Evolutionary conservation across 2,329 filamentous ascomycete genomes (phyloP), one percentile per base, ranked within the genome.

Genomic region (Lizonia empirigonia): DNA sequence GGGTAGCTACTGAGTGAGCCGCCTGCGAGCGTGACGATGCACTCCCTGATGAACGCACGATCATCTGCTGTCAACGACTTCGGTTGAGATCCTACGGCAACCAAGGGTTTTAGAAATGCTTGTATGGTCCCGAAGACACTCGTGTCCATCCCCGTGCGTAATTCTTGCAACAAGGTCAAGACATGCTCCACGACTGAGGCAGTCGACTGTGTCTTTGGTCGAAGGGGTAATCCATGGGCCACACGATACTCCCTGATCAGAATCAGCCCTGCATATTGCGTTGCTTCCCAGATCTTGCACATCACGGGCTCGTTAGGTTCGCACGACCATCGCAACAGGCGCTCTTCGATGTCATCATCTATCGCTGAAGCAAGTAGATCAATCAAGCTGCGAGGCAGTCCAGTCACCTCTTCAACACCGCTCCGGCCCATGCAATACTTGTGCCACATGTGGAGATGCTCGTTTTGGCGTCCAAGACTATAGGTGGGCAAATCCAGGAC

Each of bases 401-500:
- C 44, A 2, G 40, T 40, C 4, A 53, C 24, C 18, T 53, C 44
- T 44, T 50, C 45, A 15, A 53, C 6, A n/a, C 45, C 50, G 5
- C 6, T 23, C 13, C 50, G 35, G 9, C 44, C 35, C 35, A 29
- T 42, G 12, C 50, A 53, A 34, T 53, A 20, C 18, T 40, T 38
- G 10, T 40, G 29, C 50, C 50, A 53, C 40, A 49, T 36, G 20
- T 53, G 23, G 22, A 53, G 15, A 22, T 41, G 34, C 24, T 22
- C 22, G 24, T 34, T 53, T 9, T 41, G 39, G 15, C 39, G 44
- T 32, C 50, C 44, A 10, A 53, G 44, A 5, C 23, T 49, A 24
- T 53, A 44, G 1, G 44, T 53, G 8, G 44, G 44, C 6, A 53
- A 34, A 30, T 53, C 50, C 13, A 53, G 23, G 8, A 48, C 50